Evolutionary conservation across 148 eudicot species (phyloP), one percentile per base, ranked within the genome.

Genomic region (Chenopodium formosanum): DNA sequence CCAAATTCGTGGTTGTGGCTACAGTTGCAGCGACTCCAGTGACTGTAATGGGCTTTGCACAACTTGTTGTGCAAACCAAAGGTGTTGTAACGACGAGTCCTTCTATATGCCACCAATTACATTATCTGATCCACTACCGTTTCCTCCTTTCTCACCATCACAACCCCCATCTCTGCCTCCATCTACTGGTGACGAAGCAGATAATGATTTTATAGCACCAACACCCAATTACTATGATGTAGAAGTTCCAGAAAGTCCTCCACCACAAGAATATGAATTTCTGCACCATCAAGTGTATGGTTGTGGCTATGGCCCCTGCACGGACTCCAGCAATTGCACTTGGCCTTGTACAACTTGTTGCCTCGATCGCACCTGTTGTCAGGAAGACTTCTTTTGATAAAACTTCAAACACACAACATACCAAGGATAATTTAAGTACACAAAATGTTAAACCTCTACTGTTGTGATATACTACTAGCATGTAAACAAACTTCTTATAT

Each of bases 21-120:
- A 78, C 74, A 23, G 27, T 0, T 83, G 85, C 40, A 64, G n/a
- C 0, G 85, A 83, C 34, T 78, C 81, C 44, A 83, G 78, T 4
- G 85, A 78, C 73, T 82, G 85, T n/a, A 81, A 82, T 48, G 9
- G 32, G 32, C 84, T 81, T 0, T 77, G 84, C 44, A 82, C 81
- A 10, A 1, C 29, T 25, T 82, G 81, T 13, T 70, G 81, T 82
- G 63, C 52, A 20, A 77, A 82, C 77, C 11, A 44, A 23, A 82
- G 77, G 20, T 82, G 84, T 22, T 77, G 77, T 70, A 77, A 77
- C 16, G 80, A 82, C 7, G 70, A 80, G 14, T 37, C 76, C 19
- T 8, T 20, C 25, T 20, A 3, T n/a, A 71, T 27, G 12, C 74
- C 12, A 71, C 52, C 74, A 17, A 14, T 56, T 14, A 4, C 62